Evolutionary conservation across 768 basidiomycete species (phyloP), one percentile per base, ranked within the genome.

Genomic region (Dioszegia crocea): DNA sequence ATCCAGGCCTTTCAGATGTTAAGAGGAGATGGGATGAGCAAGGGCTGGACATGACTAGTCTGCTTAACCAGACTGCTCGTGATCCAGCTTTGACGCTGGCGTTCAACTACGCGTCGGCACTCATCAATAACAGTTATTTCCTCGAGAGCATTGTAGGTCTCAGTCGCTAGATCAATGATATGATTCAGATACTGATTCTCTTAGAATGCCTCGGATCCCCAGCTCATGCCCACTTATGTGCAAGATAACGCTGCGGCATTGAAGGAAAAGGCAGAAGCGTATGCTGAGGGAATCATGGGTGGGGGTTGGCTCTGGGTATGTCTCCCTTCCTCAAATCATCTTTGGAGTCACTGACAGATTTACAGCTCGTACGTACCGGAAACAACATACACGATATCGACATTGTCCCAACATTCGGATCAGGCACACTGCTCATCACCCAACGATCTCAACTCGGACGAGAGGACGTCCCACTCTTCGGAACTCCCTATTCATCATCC

Each of bases 41-140:
- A 24, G 65, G 64, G 23, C 46, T 75, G 1, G 71, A 75, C 53
- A 71, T 75, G 59, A 63, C 64, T 33, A 52, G 63, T 36, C 58
- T 75, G 14, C 36, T 94, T 24, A 81, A 89, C 30, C 81, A 82
- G 33, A 84, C 87, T 10, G 83, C 90, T 0, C 67, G 79, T 16
- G 78, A 84, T 29, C 83, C 83, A 41, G 79, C 83, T 23, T 78
- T 84, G 52, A 82, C 84, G 1, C 77, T 93, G 52, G 84, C 84
- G 24, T 98, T 92, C 78, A 94, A 89, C 77, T 91, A 93, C 71
- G 91, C 93, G 3, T 88, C 88, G 63, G 83, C 90, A 46, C 89
- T 94, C 4, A 80, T 97, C 61, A 99, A 98, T 79, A 98, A 96
- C 77, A 85, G 86, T 66, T 98, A 90, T 83, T 98, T 98, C 82